Evolutionary conservation across 2,329 filamentous ascomycete genomes (phyloP).

Genomic region (Trichophyton mentagrophytes): DNA sequence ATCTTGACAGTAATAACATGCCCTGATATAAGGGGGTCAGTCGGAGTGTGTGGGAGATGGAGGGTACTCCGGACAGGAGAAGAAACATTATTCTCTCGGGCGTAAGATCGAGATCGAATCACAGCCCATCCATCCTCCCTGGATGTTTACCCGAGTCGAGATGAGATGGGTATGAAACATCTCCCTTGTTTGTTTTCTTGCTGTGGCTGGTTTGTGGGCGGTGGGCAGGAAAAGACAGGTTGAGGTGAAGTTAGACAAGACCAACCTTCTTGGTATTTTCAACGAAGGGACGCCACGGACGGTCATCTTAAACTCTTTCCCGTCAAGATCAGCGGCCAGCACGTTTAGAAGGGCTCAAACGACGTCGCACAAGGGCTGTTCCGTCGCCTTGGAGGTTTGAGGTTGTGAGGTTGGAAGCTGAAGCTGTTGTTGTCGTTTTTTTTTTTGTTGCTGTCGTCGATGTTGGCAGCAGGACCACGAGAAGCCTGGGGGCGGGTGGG

Average conservation of each 20-base stretch:
- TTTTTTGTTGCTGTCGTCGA: too few relatives aligned
- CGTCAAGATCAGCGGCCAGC: background rate
- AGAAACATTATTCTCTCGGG: constrained; percentile 1
- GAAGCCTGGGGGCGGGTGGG: background rate
- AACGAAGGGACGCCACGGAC: background rate
- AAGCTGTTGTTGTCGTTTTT: too few relatives aligned
- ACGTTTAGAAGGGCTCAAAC: background rate
- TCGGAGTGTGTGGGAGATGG: background rate
- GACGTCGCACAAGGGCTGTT: background rate
- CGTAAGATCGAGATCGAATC: background rate
- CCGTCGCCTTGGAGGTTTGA: background rate
- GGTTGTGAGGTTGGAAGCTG: background rate
- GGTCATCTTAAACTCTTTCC: background rate
- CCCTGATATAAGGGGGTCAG: background rate
- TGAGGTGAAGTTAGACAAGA: background rate
- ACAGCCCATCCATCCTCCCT: background rate
- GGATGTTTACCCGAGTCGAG: background rate
- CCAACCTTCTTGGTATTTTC: background rate
- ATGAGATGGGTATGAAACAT: constrained; percentile 3
- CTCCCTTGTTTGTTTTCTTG: background rate
- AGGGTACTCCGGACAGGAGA: background rate
- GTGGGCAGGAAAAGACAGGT: background rate
- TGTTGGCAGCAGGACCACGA: too few relatives aligned
- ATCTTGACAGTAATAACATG: background rate
- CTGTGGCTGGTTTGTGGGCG: background rate